phyloP scores from a whole-genome alignment of 768 basidiomycete species.

The Russula earlei region DNA sequence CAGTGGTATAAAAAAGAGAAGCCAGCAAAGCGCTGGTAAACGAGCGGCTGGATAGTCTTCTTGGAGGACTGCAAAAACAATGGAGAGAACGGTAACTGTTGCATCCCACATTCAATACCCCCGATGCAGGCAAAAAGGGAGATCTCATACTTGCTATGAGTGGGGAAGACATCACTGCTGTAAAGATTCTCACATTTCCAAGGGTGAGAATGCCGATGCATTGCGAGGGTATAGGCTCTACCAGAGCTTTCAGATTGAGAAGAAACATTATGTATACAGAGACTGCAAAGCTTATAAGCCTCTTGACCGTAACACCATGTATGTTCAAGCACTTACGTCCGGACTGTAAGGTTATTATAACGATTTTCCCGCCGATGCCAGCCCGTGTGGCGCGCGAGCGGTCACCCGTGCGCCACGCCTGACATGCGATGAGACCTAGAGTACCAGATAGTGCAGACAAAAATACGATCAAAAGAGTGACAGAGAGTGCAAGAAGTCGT shows the following conservation, averaged over 20 bases:
- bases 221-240: constrained; percentile 10
- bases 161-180: constrained; percentile 6
- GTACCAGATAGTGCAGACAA: constrained; percentile 3
- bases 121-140: neutral
- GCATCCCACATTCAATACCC: neutral
- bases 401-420: neutral
- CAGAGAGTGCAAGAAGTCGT: constrained; percentile 5
- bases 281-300: constrained; percentile 2
- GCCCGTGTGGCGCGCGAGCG: neutral
- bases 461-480: neutral
- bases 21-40: constrained; percentile 15
- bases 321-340: constrained; percentile 6
- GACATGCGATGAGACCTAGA: constrained; percentile 7
- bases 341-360: constrained; percentile 1
- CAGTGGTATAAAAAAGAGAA: constrained; percentile 16
- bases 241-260: constrained; percentile 10
- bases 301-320: neutral
- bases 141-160: constrained; percentile 3
- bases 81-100: constrained; percentile 12
- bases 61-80: constrained; percentile 10
- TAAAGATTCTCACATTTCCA: constrained; percentile 1
- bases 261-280: constrained; percentile 10
- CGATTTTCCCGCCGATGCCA: neutral
- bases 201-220: neutral
- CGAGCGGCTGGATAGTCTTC: constrained; percentile 10